These are phyloP conservation scores for Daldinia loculata DNA, from an alignment of 495 filamentous ascomycete species.

Conservation along the genomic window DNA sequence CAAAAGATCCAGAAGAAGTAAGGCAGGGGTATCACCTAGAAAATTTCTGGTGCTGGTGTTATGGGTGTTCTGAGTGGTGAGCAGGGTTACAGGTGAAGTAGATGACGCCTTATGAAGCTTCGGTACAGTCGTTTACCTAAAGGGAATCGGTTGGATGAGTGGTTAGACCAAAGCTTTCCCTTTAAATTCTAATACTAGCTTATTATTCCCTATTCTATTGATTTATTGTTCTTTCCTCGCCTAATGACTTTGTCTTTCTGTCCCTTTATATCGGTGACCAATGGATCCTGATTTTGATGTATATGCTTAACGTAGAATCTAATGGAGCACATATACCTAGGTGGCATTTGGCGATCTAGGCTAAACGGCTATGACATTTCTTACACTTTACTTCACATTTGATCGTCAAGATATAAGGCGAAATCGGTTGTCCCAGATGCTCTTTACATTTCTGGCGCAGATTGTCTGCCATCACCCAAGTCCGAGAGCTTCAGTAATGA, in stretches of 20 bases:
- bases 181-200: not conserved
- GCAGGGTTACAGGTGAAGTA: not conserved
- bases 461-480: no score
- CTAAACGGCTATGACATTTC: no score
- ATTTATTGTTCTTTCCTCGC: not conserved
- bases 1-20: conserved; percentile 7
- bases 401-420: no score
- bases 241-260: not conserved
- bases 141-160: not conserved
- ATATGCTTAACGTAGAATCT: not conserved
- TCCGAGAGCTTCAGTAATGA: no score
- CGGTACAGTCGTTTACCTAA: not conserved
- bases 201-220: not conserved
- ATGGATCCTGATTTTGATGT: not conserved
- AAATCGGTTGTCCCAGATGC: no score
- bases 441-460: no score
- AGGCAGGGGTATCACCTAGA: no score
- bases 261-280: not conserved
- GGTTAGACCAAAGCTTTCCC: not conserved
- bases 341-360: no score
- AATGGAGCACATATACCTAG: no score
- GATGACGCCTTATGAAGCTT: not conserved
- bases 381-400: no score
- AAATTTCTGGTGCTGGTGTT: not conserved
- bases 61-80: conserved; percentile 6